phyloP scores from a whole-genome alignment of 495 filamentous ascomycete species.

The Glutinoglossum americanum region DNA sequence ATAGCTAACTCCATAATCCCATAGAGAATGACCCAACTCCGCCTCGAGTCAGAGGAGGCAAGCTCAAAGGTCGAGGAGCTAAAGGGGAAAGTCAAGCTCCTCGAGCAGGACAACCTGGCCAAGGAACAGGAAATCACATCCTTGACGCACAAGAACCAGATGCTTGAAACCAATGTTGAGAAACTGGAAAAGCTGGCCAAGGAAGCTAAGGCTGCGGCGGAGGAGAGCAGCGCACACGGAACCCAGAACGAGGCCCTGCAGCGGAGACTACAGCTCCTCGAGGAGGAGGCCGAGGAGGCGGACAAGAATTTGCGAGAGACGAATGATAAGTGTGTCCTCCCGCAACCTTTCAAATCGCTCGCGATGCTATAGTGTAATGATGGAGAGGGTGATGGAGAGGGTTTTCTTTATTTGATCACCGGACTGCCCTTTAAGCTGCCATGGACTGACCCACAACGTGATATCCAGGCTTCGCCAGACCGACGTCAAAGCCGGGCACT shows the following conservation, averaged over 20 bases:
- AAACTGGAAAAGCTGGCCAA: constrained; percentile 82
- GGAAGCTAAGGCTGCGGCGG: constrained; percentile 57
- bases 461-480: constrained; percentile 81
- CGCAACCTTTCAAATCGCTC: background rate
- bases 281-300: constrained; percentile 91
- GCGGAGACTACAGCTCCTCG: constrained; percentile 79
- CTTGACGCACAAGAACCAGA: constrained; percentile 70
- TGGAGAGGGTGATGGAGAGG: background rate
- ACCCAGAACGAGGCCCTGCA: constrained; percentile 74
- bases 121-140: constrained; percentile 98
- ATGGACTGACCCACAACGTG: background rate
- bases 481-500: constrained; percentile 97
- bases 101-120: constrained; percentile 83
- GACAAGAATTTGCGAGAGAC: constrained; percentile 88
- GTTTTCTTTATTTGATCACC: background rate
- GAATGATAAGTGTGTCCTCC: constrained; percentile 73
- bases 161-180: constrained; percentile 78
- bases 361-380: background rate
- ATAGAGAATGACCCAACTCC: constrained; percentile 85
- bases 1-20: constrained; percentile 4
- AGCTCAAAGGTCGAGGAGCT: constrained; percentile 65
- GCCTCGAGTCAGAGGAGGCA: constrained; percentile 73
- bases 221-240: constrained; percentile 49
- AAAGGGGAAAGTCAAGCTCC: constrained; percentile 57
- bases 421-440: background rate